These are phyloP conservation scores for Turnera subulata DNA, from an alignment of 345 rosid genomes.

Conservation along the genomic window DNA sequence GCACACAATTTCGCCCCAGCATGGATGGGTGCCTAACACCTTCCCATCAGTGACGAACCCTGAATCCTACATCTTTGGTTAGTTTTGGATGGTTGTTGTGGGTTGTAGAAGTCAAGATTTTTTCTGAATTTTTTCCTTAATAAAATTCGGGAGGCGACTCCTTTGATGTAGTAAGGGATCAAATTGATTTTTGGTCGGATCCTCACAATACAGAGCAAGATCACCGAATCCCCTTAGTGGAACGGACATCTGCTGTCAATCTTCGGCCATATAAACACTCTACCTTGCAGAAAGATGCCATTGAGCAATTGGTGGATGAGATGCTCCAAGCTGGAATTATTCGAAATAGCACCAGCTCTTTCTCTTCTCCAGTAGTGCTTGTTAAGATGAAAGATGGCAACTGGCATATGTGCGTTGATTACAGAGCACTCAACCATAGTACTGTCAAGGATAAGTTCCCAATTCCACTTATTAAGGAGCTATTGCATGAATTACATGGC, in stretches of 20 bases:
- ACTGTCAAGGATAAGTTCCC: not conserved
- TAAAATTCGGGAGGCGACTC: too few species aligned
- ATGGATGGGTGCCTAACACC: too few species aligned
- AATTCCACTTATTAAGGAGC: not conserved
- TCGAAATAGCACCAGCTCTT: not conserved
- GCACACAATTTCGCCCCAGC: too few species aligned
- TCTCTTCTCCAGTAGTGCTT: not conserved
- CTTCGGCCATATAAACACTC: not conserved
- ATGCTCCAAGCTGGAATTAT: not conserved
- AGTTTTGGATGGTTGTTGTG: too few species aligned
- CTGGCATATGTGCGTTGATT: not conserved
- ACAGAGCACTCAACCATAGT: not conserved
- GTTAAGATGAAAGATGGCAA: not conserved
- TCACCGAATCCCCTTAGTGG: not conserved
- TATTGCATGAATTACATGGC: not conserved
- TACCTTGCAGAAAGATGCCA: not conserved
- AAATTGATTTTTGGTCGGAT: too few species aligned
- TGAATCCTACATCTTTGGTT: too few species aligned
- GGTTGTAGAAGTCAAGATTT: too few species aligned
- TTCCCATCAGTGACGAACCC: too few species aligned
- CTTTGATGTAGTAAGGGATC: too few species aligned
- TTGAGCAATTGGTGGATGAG: not conserved
- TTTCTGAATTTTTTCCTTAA: too few species aligned
- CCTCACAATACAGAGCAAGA: too few species aligned
- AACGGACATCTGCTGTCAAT: not conserved